Conservation (phyloP, 345 rosid genomes). For the Stellera chamaejasme region DNA sequence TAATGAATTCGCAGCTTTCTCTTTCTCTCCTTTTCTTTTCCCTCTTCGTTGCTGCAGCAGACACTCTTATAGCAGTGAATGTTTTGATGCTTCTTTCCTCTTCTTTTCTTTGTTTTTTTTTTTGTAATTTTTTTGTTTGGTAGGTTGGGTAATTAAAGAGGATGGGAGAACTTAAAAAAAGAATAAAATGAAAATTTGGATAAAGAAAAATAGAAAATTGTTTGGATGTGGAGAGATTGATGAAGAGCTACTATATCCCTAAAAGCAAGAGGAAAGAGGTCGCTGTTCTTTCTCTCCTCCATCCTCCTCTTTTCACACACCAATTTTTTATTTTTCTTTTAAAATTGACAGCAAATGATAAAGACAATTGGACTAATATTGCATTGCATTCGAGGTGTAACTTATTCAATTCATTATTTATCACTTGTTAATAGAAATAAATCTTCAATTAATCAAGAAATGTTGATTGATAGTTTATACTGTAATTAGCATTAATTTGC, state of each 20-base stretch:
- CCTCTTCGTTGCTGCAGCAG: conserved; percentile 19
- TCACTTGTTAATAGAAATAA: too few species aligned
- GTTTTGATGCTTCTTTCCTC: conserved; percentile 23
- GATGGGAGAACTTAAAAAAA: conserved; percentile 6
- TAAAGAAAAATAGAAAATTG: background rate
- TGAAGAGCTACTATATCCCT: conserved; percentile 11
- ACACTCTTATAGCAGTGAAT: conserved; percentile 12
- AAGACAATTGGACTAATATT: background rate
- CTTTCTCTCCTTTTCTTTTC: conserved; percentile 31
- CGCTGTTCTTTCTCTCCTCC: conserved; percentile 40
- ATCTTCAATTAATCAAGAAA: too few species aligned
- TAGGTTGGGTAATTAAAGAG: conserved; percentile 12
- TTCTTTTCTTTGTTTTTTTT: conserved; percentile 22
- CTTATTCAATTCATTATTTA: too few species aligned
- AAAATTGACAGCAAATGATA: conserved; percentile 5
- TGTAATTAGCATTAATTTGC: too few species aligned
- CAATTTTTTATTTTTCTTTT: conserved; percentile 17
- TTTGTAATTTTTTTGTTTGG: conserved; percentile 14
- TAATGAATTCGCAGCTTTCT: conserved; percentile 27
- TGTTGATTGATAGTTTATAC: too few species aligned
- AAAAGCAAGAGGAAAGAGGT: conserved; percentile 20
- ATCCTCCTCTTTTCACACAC: conserved; percentile 26
- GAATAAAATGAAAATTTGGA: conserved; percentile 4
- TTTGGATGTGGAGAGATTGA: conserved; percentile 21
- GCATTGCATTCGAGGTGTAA: too few species aligned